Conservation (phyloP, 352 stramenopile species). For the Phytopythium kandeliae region DNA sequence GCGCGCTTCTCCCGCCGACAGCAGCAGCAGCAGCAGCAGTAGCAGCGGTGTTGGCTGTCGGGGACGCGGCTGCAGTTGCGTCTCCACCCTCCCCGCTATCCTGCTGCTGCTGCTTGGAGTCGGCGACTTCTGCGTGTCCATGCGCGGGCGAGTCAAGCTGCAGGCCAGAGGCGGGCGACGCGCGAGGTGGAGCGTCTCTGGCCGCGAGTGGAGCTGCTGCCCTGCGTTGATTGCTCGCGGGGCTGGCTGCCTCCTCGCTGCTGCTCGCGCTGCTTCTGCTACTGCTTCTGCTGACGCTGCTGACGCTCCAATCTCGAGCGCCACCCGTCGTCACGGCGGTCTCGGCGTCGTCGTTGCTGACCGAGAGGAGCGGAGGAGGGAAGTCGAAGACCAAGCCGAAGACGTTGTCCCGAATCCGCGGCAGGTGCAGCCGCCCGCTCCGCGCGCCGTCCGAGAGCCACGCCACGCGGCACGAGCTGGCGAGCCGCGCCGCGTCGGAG, state of each 20-base stretch:
- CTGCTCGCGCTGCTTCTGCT: constrained; percentile 3
- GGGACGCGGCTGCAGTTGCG: too few species aligned
- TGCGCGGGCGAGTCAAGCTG: not conserved
- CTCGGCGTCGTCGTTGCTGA: not conserved
- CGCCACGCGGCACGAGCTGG: constrained; percentile 1
- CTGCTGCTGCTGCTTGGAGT: constrained; percentile 5
- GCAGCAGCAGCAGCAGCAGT: too few species aligned
- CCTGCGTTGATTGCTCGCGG: not conserved
- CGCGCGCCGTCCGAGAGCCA: constrained; percentile 16
- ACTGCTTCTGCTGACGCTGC: not conserved
- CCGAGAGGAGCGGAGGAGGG: constrained; percentile 4
- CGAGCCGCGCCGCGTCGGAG: not conserved
- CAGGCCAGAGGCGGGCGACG: not conserved
- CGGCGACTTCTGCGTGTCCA: constrained; percentile 3
- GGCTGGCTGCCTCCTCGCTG: not conserved
- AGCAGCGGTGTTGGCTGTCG: too few species aligned
- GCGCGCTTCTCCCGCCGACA: not conserved
- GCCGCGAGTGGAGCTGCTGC: not conserved
- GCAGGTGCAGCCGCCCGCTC: constrained; percentile 24
- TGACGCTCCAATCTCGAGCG: not conserved
- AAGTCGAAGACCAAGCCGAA: constrained; percentile 30
- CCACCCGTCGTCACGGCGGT: not conserved
- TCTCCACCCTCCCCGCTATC: not conserved
- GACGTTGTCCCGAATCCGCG: constrained; percentile 31
- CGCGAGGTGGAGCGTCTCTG: not conserved